Base-by-base conservation (phyloP, 306 rosid genomes). In the Glycine latifolia region DNA sequence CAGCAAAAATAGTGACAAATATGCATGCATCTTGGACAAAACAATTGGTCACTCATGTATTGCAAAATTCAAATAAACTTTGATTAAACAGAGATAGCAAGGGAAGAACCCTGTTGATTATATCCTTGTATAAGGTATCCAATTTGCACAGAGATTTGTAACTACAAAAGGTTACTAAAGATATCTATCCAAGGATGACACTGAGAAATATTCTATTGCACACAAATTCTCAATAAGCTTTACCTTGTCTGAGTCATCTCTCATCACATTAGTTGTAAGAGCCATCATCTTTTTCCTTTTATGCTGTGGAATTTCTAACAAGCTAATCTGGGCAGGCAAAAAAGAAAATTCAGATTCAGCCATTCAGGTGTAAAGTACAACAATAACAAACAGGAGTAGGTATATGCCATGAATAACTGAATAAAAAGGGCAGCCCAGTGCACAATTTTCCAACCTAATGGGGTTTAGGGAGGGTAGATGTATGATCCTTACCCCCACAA, bases 161-260 rank as follows among this genome's bases (percentile, higher is more conserved):
- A 84, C 12, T 35, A 70, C 44, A 43, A 31, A 58, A 73, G 77
- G 78, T 63, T 55, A 74, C 71, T 17, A 60, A 71, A 52, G 69
- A 60, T 84, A 65, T 26, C 31, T 26, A 26, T 26, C 33, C 49
- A 17, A 12, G 48, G 75, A 80, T 43, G 49, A 70, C 33, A 62
- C 50, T 31, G 8, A 68, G 67, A 63, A 61, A 60, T 60, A 74
- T 74, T 44, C 20, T 0, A 26, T 26, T 26, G 31, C 74, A 68
- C 39, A 39, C 17, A 43, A 26, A 26, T 26, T 26, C 31, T 26
- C 46, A 56, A 75, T 15, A 68, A 35, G 33, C 14, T 54, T 71
- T 82, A 96, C 99, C 97, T 96, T 96, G 76, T 91, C 99, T 35
- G 87, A 89, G 44, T 92, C 97, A 89, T 96, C 98, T 85, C 97